These are phyloP conservation scores for Aschersonia sp. DNA, from an alignment of 2,329 filamentous ascomycete species.

Conservation along the genomic window DNA sequence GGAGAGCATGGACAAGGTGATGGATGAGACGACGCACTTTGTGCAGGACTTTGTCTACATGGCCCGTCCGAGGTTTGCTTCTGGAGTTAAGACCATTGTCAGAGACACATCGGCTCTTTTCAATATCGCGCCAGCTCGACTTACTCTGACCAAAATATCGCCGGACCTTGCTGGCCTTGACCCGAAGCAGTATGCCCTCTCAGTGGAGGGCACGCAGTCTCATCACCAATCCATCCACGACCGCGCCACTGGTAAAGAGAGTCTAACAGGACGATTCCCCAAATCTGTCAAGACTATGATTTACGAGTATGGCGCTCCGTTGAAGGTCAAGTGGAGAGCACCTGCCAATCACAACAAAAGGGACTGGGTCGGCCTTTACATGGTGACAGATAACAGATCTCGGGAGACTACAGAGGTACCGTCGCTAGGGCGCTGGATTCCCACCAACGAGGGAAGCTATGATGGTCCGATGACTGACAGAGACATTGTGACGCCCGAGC, in stretches of 20 bases:
- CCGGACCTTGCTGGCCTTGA: constrained; percentile 70
- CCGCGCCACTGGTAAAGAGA: constrained; percentile 58
- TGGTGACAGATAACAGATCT: constrained; percentile 85
- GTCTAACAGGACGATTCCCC: constrained; percentile 51
- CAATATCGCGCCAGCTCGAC: constrained; percentile 74
- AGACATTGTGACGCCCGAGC: constrained; percentile 60
- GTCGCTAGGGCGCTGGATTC: constrained; percentile 80
- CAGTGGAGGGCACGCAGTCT: constrained; percentile 53
- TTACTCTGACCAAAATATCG: constrained; percentile 68
- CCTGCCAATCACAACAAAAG: constrained; percentile 75
- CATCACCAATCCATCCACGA: constrained; percentile 35
- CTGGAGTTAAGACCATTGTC: constrained; percentile 75
- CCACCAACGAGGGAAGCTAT: constrained; percentile 63
- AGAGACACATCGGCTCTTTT: constrained; percentile 79
- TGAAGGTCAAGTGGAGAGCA: constrained; percentile 82
- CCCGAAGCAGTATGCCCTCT: constrained; percentile 65
- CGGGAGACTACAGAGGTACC: constrained; percentile 72
- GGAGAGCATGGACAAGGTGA: constrained; percentile 72
- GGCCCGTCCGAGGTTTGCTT: constrained; percentile 72
- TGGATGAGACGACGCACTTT: constrained; percentile 76
- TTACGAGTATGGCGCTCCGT: constrained; percentile 80
- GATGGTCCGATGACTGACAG: constrained; percentile 62
- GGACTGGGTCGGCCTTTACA: constrained; percentile 94
- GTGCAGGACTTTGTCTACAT: constrained; percentile 83
- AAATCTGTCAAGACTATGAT: constrained; percentile 60